These are phyloP conservation scores for Penicillium steckii DNA, from an alignment of 495 filamentous ascomycete species.

Conservation along the genomic window DNA sequence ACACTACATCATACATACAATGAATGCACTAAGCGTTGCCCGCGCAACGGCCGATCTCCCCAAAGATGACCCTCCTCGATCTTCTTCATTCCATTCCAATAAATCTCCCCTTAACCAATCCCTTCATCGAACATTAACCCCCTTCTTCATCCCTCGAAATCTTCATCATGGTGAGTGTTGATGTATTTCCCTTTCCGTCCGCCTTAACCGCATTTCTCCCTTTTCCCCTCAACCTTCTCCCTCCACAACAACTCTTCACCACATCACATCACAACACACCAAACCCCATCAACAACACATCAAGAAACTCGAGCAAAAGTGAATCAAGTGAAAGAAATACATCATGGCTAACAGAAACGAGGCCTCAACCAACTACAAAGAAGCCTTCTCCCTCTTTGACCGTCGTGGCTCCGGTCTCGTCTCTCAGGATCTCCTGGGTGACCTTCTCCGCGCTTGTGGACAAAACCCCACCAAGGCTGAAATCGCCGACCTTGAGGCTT, in stretches of 20 bases:
- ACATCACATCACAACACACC: constrained; percentile 3
- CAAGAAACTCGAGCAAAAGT: no score
- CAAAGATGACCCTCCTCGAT: constrained; percentile 7
- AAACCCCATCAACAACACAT: not conserved
- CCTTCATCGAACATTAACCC: not conserved
- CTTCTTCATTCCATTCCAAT: constrained; percentile 1
- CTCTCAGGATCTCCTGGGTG: constrained; percentile 78
- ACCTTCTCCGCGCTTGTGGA: constrained; percentile 91
- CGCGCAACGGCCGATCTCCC: constrained; percentile 24
- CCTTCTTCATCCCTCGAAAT: constrained; percentile 5
- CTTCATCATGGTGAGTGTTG: no score
- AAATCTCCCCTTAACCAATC: constrained; percentile 10
- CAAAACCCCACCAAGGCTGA: constrained; percentile 96
- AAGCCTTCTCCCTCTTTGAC: constrained; percentile 99
- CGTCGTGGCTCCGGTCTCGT: constrained; percentile 95
- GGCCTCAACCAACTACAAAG: constrained; percentile 99
- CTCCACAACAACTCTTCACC: constrained; percentile 6
- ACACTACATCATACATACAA: not conserved
- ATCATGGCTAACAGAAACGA: constrained; percentile 35
- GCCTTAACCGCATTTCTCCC: not conserved
- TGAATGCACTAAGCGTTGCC: constrained; percentile 16
- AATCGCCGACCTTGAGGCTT: constrained; percentile 85
- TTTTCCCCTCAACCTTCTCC: constrained; percentile 3
- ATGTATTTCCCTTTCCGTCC: constrained; percentile 3
- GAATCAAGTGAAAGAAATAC: no score